Percentiles rank a stretch among this genome's conserved stretches.
Evolutionary conservation across 495 filamentous ascomycete species (phyloP).

Genomic region (Hyaloscypha hepaticicola): DNA sequence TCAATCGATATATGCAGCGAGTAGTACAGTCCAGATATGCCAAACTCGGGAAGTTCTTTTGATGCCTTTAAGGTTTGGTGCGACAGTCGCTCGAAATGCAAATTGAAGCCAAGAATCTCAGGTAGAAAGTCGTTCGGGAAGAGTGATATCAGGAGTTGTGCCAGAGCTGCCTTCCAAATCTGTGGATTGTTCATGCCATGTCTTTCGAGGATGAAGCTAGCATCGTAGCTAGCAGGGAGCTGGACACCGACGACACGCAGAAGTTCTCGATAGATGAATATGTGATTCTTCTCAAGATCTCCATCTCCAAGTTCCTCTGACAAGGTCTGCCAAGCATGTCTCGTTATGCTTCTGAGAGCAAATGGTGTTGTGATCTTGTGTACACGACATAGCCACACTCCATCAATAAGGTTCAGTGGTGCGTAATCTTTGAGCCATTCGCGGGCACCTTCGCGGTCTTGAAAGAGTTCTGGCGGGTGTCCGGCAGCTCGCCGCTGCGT

Average conservation of each 20-base stretch:
- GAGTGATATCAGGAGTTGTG: neutral
- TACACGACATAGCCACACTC: neutral
- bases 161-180: neutral
- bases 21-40: neutral
- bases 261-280: neutral
- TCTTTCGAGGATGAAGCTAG: neutral
- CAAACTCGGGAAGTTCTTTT: neutral
- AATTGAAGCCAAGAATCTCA: neutral
- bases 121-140: neutral
- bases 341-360: neutral
- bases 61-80: neutral
- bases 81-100: neutral
- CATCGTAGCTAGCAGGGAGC: neutral
- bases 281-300: neutral
- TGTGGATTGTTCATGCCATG: neutral
- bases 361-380: neutral
- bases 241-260: neutral
- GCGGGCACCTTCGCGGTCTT: neutral
- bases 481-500: neutral
- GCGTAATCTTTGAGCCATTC: neutral
- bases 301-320: conserved; percentile 5
- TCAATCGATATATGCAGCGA: neutral
- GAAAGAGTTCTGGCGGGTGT: neutral
- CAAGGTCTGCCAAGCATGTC: neutral
- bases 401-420: neutral